Base-by-base conservation (phyloP, 371 early-diverging fungal genomes). In the Mortierella sp. region DNA sequence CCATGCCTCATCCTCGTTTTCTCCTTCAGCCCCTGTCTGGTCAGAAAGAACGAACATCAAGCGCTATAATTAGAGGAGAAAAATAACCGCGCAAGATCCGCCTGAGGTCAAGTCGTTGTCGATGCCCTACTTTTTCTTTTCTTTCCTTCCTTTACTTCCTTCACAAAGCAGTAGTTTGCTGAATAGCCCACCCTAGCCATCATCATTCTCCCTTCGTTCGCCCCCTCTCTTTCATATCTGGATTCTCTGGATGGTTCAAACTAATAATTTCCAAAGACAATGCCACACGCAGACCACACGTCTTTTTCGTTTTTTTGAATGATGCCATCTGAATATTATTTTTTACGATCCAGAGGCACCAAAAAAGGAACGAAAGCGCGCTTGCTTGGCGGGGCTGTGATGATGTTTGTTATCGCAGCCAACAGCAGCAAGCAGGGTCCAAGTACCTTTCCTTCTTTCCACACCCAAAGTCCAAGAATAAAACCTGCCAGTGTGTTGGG, bases 261-360 rank as follows among this genome's bases (percentile, higher is more conserved):
- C 24, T 8, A 55, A 60, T 13, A 58, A 58, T 3, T 4, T n/a
- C 16, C 31, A 26, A 24, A 0, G 63, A 34, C 63, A 63, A 63
- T 63, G 63, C 63, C 63, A 63, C 63, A 63, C 63, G 34, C 58
- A 28, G 26, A 13, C n/a, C n/a, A 58, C n/a, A 58, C 58, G 28
- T 28, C 1, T 10, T n/a, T 13, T 26, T 26, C 24, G 7, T 60
- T 10, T 11, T 11, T n/a, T n/a, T n/a, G n/a, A n/a, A 60, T 31
- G 60, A 60, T 60, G 60, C 47, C 42, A n/a, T 74, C 28, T 47
- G 21, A 11, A 13, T 55, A 21, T 28, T 60, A 14, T 14, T 60
- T 60, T 55, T 55, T 7, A 55, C 16, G 55, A 1, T 50, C 72
- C 34, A 31, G 63, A 60, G 31, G 28, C 60, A 60, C 60, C n/a